Evolutionary conservation across 2,329 filamentous ascomycete species (phyloP), one percentile per base, ranked within the genome.

Genomic region (Neonectria ditissima): DNA sequence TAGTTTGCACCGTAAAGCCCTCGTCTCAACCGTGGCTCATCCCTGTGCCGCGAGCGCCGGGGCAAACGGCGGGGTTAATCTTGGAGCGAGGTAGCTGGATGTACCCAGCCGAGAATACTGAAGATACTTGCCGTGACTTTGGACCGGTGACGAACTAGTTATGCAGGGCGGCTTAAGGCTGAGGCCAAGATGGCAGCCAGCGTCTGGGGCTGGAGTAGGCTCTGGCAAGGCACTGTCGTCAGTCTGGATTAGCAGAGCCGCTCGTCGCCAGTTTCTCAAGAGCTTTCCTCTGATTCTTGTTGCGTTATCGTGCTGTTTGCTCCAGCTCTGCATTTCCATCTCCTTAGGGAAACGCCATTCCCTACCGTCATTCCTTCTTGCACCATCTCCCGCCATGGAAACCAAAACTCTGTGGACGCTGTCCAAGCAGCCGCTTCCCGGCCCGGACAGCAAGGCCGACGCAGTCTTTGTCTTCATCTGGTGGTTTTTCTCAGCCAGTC

Each of bases 401-500:
- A 58, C 45, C 32, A 55, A 54, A 20, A 55, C 61, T 3, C 45
- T 66, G 14, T 64, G 61, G 61, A 45, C 2, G 11, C 30, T 66
- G 11, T 32, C 43, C 20, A 28, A 41, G 3, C 28, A 55, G 4
- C 52, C 56, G 9, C 64, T 66, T 14, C 61, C 56, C 1, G 8
- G 37, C 34, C 24, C 20, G 1, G 44, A 28, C n/a, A 45, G 44
- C 13, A 45, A 62, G 11, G 54, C 47, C 18, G 62, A 54, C 6
- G 43, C 64, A 8, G 28, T 30, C 0, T 65, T 66, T 26, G 58
- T 65, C 1, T 65, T 62, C 3, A 62, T 66, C 34, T 66, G 65
- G 65, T 34, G 62, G 30, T 37, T 65, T 18, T 20, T 10, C 7
- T 32, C 39, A 9, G 26, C 14, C 0, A 20, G 43, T 8, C 41